Evolutionary conservation across 73 alveolate species (phyloP), one percentile per base, ranked within the genome.

Genomic region (Durusdinium trenchii): DNA sequence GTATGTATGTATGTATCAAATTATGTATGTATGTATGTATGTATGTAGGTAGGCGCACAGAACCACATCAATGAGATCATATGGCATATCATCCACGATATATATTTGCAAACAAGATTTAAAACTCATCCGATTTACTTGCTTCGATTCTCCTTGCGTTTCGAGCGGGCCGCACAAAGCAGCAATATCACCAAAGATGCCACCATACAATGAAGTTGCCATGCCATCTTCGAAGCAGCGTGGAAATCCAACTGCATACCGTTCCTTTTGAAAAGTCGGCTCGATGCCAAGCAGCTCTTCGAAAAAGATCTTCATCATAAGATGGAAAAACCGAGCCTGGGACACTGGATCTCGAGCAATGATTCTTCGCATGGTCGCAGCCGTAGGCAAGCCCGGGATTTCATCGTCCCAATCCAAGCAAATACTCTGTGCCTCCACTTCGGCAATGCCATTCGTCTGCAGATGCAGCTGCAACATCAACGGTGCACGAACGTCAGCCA

Each of bases 271-370:
- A 20, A 73, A 26, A 36, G 85, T 23, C 54, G 54, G 54, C 48
- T 16, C 10, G 5, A 10, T 10, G 10, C 85, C 85, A 30, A 73
- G 35, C 35, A 73, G 23, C 32, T 73, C 85, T 73, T 73, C 85
- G 30, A 73, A 40, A 30, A 73, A 73, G 20, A 78, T n/a, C 16
- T 16, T 36, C 87, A 78, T 78, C 87, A 78, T 78, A 40, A 40
- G 62, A 38, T 78, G 43, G 40, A 78, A 78, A 38, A 78, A 78
- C 40, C 61, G 14, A 23, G 87, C 87, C 61, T 78, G 87, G 23
- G 87, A 78, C 87, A 78, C 87, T 36, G 87, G 87, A 26, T 78
- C 87, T n/a, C 52, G 35, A 6, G 86, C 86, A 6, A 75, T 46
- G 28, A 75, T 78, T 6, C 89, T 60, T 3, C 89, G 89, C 89